A percentile compares a stretch with the other conserved stretches of the same genome.
Evolutionary conservation across 169 alveolate species (phyloP).

Genomic region (Babesia ovata): DNA sequence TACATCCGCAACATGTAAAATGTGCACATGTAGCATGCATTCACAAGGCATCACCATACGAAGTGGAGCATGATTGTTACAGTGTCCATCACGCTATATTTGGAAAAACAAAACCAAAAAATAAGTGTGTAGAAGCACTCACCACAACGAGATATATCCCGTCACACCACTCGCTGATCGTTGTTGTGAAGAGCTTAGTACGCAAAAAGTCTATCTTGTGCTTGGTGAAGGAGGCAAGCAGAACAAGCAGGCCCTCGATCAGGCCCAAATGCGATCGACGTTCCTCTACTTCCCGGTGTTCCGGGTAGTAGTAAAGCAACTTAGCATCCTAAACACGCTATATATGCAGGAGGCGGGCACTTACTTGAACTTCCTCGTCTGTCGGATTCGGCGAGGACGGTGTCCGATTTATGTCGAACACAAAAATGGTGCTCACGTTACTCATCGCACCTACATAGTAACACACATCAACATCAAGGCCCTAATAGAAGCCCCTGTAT

Average conservation of each 20-base stretch:
- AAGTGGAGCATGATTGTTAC: too few species aligned
- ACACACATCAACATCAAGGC: neutral
- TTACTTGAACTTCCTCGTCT: constrained; percentile 66
- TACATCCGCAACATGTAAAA: neutral
- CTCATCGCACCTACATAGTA: constrained; percentile 9
- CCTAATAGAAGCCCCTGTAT: constrained; percentile 35
- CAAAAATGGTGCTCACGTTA: constrained; percentile 49
- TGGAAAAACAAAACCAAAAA: neutral
- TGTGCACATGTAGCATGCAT: too few species aligned
- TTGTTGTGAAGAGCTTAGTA: constrained; percentile 58
- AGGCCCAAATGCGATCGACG: constrained; percentile 65
- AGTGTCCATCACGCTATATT: too few species aligned
- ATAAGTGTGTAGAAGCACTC: neutral
- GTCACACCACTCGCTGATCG: constrained; percentile 47
- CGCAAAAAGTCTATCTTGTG: constrained; percentile 53
- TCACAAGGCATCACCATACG: too few species aligned
- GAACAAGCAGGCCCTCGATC: constrained; percentile 61
- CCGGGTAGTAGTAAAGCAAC: constrained; percentile 64
- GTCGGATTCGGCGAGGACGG: constrained; percentile 46
- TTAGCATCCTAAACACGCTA: constrained; percentile 37
- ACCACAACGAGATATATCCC: constrained; percentile 56
- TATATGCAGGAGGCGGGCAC: neutral
- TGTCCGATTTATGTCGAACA: constrained; percentile 49
- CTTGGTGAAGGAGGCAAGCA: constrained; percentile 44
- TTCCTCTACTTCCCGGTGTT: constrained; percentile 53